These are phyloP conservation scores for Amylocarpus encephaloides DNA, from an alignment of 2,329 filamentous ascomycete genomes.

Conservation along the genomic window DNA sequence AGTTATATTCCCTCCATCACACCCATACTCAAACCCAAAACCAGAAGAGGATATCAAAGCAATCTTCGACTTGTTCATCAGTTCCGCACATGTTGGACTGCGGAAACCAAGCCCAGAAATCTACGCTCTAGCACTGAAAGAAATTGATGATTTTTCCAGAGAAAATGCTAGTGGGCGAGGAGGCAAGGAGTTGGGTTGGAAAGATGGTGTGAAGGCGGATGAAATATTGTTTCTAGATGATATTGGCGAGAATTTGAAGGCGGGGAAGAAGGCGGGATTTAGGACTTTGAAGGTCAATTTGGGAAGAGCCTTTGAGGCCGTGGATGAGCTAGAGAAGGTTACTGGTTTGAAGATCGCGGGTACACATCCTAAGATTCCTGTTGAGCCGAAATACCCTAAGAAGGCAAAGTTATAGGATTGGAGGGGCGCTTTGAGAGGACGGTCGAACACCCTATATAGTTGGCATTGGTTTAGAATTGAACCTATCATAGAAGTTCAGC, in stretches of 20 bases:
- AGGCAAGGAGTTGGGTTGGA: conserved; percentile 40
- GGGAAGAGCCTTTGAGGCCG: conserved; percentile 72
- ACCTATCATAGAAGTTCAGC: too few species aligned
- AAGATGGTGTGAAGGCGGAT: conserved; percentile 46
- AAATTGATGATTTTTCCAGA: conserved; percentile 57
- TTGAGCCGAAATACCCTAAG: conserved; percentile 10
- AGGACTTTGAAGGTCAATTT: conserved; percentile 78
- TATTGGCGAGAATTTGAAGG: conserved; percentile 87
- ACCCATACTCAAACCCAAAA: conserved; percentile 55
- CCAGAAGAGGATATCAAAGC: conserved; percentile 51
- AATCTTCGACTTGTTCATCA: conserved; percentile 82
- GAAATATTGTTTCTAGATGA: conserved; percentile 84
- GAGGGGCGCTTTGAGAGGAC: background rate
- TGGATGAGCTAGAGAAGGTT: conserved; percentile 69
- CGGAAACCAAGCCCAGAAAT: conserved; percentile 81
- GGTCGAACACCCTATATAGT: background rate
- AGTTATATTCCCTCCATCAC: conserved; percentile 71
- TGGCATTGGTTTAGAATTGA: background rate
- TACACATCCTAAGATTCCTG: conserved; percentile 23
- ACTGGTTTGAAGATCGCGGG: conserved; percentile 57
- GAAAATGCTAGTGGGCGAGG: conserved; percentile 38
- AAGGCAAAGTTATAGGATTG: conserved; percentile 3
- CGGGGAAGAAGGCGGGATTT: conserved; percentile 67
- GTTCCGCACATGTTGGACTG: conserved; percentile 77
- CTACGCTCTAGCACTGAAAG: conserved; percentile 65